Evolutionary conservation across 2,329 filamentous ascomycete genomes (phyloP), one percentile per base, ranked within the genome.

Genomic region (Sclerotinia subarctica): DNA sequence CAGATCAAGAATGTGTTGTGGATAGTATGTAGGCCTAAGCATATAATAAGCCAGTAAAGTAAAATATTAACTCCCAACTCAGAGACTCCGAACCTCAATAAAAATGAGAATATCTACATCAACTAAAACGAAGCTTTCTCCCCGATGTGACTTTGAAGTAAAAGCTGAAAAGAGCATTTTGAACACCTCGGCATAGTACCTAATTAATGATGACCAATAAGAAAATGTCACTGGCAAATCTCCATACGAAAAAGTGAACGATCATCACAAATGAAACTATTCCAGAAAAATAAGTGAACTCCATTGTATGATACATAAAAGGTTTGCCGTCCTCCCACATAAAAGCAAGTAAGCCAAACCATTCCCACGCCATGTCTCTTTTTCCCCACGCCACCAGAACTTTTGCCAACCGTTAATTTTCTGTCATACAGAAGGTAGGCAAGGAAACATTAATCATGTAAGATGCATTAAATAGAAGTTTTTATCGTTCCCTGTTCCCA

Each of bases 261-360:
- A 63, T 32, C 15, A 19, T 51, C 46, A 63, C 32, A 26, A 63
- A 38, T n/a, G 8, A 51, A 24, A 26, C 13, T 38, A 15, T 65
- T 60, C 53, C 54, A 51, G 56, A 64, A 63, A 64, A 71, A 71
- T 66, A 69, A 67, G 69, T 49, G 64, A 71, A 74, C 74, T 75
- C 74, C 72, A 72, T 74, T 76, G 73, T 75, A 77, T 76, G 71
- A 74, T 76, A 76, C 74, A 76, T 73, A 74, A 73, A 58, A 68
- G 69, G 53, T 66, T 53, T 51, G 58, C 69, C 68, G 56, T 69
- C 70, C 63, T 58, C 64, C 66, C 67, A 63, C 51, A 65, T 62
- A 67, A 72, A 68, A 72, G 69, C 69, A 69, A 69, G 56, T 69
- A 73, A 75, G 70, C 71, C 73, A 74, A 75, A 73, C 70, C 71